These are phyloP conservation scores for Coniochaeta sp. DNA, from an alignment of 2,329 filamentous ascomycete genomes.

Conservation along the genomic window DNA sequence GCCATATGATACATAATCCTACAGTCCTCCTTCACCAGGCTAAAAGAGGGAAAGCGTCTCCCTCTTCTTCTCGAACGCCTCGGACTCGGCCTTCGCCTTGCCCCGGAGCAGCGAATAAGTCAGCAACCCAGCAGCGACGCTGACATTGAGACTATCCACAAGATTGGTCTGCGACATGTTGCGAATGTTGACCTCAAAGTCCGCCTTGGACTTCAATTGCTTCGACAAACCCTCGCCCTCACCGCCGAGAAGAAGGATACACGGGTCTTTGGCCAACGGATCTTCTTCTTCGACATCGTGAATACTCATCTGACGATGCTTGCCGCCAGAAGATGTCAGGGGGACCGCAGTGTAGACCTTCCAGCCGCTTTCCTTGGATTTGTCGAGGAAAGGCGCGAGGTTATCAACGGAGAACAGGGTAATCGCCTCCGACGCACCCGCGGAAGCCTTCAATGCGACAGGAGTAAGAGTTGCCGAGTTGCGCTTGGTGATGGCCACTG, in stretches of 20 bases:
- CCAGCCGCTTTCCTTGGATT: constrained; percentile 69
- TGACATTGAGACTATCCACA: constrained; percentile 91
- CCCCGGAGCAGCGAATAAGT: constrained; percentile 58
- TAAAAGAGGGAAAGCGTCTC: constrained; percentile 5
- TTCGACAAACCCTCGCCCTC: constrained; percentile 69
- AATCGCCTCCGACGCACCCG: constrained; percentile 78
- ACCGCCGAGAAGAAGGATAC: constrained; percentile 74
- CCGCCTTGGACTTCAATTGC: constrained; percentile 56
- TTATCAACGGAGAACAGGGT: constrained; percentile 63
- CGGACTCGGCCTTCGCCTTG: constrained; percentile 15
- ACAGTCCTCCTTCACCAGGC: background rate
- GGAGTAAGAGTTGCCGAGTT: constrained; percentile 69
- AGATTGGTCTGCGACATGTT: constrained; percentile 39
- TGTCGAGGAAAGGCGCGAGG: constrained; percentile 60
- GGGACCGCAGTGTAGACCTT: constrained; percentile 69
- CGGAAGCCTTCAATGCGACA: constrained; percentile 77
- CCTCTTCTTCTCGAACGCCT: constrained; percentile 5
- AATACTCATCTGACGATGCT: constrained; percentile 37
- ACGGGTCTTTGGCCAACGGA: constrained; percentile 54
- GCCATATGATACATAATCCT: background rate
- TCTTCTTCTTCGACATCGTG: constrained; percentile 40
- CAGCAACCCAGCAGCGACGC: constrained; percentile 75
- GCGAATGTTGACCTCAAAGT: constrained; percentile 60
- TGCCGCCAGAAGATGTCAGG: constrained; percentile 26
- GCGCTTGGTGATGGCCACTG: constrained; percentile 67